phyloP scores from a whole-genome alignment of 1,284 basidiomycete species.

The Pholiota adiposa region DNA sequence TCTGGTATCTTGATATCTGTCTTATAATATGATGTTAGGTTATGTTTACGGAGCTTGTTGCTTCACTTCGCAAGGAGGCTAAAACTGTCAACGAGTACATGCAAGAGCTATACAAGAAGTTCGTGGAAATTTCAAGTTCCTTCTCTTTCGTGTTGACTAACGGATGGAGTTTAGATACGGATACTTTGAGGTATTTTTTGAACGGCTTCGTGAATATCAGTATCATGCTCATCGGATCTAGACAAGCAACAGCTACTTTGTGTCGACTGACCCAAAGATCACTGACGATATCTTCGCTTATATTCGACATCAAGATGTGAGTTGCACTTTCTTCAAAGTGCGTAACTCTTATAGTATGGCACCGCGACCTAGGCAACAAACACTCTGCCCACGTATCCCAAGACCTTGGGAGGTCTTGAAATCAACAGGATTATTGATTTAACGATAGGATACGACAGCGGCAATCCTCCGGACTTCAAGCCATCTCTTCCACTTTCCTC shows the following conservation, averaged over 20 bases:
- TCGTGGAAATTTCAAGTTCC: slow-evolving; percentile 19
- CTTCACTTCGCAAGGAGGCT: slow-evolving; percentile 51
- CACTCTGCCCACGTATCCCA: slow-evolving; percentile 53
- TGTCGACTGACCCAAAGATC: slow-evolving; percentile 65
- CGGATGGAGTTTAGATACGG: slow-evolving; percentile 44
- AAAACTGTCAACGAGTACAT: slow-evolving; percentile 62
- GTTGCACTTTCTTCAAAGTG: slow-evolving; percentile 14
- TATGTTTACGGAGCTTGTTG: slow-evolving; percentile 69
- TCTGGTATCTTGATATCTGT: neutral
- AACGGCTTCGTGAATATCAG: neutral
- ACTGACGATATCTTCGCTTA: slow-evolving; percentile 71
- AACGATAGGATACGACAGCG: slow-evolving; percentile 75
- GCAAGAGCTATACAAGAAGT: slow-evolving; percentile 69
- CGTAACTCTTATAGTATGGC: neutral
- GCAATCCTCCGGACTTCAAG: slow-evolving; percentile 65
- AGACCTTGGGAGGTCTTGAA: slow-evolving; percentile 58
- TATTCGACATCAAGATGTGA: slow-evolving; percentile 62
- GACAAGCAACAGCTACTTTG: slow-evolving; percentile 85
- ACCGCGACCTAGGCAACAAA: slow-evolving; percentile 21
- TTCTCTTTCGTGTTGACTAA: slow-evolving; percentile 1
- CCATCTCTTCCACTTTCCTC: slow-evolving; percentile 74
- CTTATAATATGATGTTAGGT: slow-evolving; percentile 43
- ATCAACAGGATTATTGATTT: slow-evolving; percentile 73
- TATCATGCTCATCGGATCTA: slow-evolving; percentile 29
- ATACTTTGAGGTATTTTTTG: slow-evolving; percentile 37